These are phyloP conservation scores for Sarocladiaceae sp. DNA, from an alignment of 2,329 filamentous ascomycete genomes.

Conservation along the genomic window DNA sequence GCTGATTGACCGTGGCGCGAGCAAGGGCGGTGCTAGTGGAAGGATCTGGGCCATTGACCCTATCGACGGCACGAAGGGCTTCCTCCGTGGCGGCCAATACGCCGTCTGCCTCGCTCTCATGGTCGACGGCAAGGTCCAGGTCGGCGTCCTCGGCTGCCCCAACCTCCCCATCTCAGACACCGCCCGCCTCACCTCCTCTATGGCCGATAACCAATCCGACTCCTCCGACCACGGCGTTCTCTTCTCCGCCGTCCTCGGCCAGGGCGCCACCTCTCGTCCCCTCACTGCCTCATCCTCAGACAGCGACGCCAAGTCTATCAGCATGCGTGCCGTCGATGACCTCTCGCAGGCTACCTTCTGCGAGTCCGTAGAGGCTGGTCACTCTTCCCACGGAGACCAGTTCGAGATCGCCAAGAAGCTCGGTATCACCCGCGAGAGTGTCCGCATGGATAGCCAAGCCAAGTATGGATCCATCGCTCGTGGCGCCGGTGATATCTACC, in stretches of 20 bases:
- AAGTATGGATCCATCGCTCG: constrained; percentile 96
- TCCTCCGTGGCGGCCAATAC: constrained; percentile 92
- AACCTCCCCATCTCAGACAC: constrained; percentile 87
- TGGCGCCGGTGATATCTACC: constrained; percentile 89
- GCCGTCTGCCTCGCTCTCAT: constrained; percentile 90
- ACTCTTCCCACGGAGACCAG: constrained; percentile 85
- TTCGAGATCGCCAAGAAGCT: constrained; percentile 72
- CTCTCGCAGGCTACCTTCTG: constrained; percentile 84
- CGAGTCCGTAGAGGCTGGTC: constrained; percentile 89
- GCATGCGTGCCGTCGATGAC: constrained; percentile 71
- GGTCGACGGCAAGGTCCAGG: constrained; percentile 87
- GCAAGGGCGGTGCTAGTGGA: constrained; percentile 63
- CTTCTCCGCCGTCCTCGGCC: constrained; percentile 74
- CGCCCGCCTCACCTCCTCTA: constrained; percentile 50
- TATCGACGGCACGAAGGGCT: constrained; percentile 97
- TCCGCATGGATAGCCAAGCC: constrained; percentile 95
- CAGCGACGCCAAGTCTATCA: constrained; percentile 51
- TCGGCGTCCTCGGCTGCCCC: constrained; percentile 90
- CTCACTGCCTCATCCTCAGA: constrained; percentile 43
- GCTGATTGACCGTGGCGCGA: constrained; percentile 62
- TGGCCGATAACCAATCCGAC: constrained; percentile 66
- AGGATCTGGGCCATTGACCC: constrained; percentile 96
- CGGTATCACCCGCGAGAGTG: constrained; percentile 81
- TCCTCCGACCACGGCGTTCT: constrained; percentile 71
- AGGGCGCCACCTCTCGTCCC: constrained; percentile 75